A percentile compares a stretch with the other conserved stretches of the same genome.
Evolutionary conservation across 73 alveolate species (phyloP).

Genomic region (Tetrahymena borealis): DNA sequence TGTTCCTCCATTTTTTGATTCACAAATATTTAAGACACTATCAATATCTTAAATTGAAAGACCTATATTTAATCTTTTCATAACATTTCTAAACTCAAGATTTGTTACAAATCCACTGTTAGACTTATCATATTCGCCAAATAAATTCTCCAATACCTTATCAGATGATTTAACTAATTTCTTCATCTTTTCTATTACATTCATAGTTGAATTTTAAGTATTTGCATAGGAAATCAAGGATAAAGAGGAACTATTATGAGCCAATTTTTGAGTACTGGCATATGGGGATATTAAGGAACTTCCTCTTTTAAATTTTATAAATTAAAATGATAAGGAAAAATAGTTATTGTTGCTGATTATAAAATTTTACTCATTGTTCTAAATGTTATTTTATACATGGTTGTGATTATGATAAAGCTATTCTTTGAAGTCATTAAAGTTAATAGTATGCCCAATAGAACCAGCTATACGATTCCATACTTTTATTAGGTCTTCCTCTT

Average conservation of each 20-base stretch:
- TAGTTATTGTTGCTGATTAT: not conserved
- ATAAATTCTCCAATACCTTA: constrained; percentile 44
- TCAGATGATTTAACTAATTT: constrained; percentile 43
- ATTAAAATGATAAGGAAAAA: constrained; percentile 7
- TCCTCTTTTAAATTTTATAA: not conserved
- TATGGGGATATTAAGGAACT: not conserved
- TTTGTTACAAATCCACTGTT: constrained; percentile 59
- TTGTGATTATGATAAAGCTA: not conserved
- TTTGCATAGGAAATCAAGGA: not conserved
- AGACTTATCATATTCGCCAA: constrained; percentile 62
- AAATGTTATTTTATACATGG: not conserved
- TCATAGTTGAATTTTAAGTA: not conserved
- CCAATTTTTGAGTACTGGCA: not conserved
- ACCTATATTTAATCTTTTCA: constrained; percentile 63
- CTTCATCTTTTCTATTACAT: constrained; percentile 42
- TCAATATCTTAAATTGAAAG: constrained; percentile 74
- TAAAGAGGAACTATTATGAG: not conserved
- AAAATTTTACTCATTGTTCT: constrained; percentile 2
- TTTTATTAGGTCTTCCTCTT: constrained; percentile 35
- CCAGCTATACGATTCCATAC: constrained; percentile 57
- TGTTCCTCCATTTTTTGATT: not conserved
- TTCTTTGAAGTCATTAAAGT: constrained; percentile 10
- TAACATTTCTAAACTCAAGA: constrained; percentile 76
- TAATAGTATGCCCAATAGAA: constrained; percentile 25
- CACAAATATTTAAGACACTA: constrained; percentile 35